Conservation (phyloP, 2,329 filamentous ascomycete genomes). For the Colletotrichum spinosum region DNA sequence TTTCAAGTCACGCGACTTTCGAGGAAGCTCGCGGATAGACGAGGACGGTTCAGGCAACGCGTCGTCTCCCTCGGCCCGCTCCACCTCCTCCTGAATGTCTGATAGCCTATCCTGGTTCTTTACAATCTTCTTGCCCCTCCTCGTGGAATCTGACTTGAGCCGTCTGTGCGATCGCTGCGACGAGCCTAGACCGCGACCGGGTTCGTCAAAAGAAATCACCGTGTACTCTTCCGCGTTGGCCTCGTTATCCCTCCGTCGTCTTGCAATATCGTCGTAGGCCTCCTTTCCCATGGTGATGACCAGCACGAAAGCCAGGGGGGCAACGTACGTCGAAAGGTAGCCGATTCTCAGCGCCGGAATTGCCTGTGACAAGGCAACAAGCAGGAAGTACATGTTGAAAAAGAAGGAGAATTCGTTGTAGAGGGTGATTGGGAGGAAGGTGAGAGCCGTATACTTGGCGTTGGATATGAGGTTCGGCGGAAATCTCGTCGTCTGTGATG, state of each 20-base stretch:
- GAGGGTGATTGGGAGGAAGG: slow-evolving; percentile 91
- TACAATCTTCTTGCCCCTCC: slow-evolving; percentile 51
- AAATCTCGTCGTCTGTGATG: slow-evolving; percentile 78
- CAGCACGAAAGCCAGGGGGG: slow-evolving; percentile 91
- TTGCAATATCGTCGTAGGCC: slow-evolving; percentile 90
- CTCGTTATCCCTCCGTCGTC: slow-evolving; percentile 88
- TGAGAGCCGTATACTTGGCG: slow-evolving; percentile 96
- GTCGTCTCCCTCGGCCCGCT: slow-evolving; percentile 60
- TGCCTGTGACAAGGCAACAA: slow-evolving; percentile 93
- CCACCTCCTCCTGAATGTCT: slow-evolving; percentile 78
- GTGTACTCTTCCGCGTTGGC: slow-evolving; percentile 93
- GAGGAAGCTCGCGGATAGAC: slow-evolving; percentile 74
- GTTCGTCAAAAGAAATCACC: slow-evolving; percentile 77
- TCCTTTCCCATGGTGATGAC: slow-evolving; percentile 95
- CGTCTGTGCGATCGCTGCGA: slow-evolving; percentile 53
- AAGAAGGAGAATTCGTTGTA: slow-evolving; percentile 99
- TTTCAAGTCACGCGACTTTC: slow-evolving; percentile 87
- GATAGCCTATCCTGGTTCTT: slow-evolving; percentile 61
- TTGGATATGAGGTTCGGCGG: slow-evolving; percentile 94
- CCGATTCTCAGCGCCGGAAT: slow-evolving; percentile 92
- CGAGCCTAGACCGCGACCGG: slow-evolving; percentile 48
- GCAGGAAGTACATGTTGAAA: slow-evolving; percentile 98
- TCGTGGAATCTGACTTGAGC: slow-evolving; percentile 58
- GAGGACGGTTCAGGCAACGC: slow-evolving; percentile 55
- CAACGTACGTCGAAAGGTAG: slow-evolving; percentile 94